Base-by-base conservation (phyloP, 768 basidiomycete genomes). In the Tephrocybe rancida region DNA sequence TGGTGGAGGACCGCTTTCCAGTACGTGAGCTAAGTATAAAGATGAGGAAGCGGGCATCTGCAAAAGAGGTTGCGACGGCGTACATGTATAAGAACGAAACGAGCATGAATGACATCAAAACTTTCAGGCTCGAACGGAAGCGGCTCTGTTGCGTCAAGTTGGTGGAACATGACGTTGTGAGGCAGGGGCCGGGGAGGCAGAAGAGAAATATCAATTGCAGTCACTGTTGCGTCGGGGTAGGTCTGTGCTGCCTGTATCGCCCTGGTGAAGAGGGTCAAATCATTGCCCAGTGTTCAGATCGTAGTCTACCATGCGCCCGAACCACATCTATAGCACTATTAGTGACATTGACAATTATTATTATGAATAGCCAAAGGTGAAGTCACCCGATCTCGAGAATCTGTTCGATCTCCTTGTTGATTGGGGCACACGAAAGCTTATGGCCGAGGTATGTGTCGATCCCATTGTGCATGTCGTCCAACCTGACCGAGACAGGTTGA, bases 141-240 rank as follows among this genome's bases (percentile, higher is more conserved):
- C 16, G 22, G 11, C 29, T 43, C 19, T 3, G 24, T 42, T 27
- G 16, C 30, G 8, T 51, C 25, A 16, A 55, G 22, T 27, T 51
- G 37, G 7, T 41, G 44, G 18, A 56, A 56, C 9, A 34, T 34
- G 1, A 56, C 4, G 30, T 56, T 51, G 8, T 18, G 19, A 18
- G 44, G 49, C 8, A 51, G 19, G 0, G 24, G 49, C 3, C 29
- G 49, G 0, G 25, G 27, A 10, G 48, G 44, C 1, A 51, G 29
- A 10, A 49, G 48, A 21, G 49, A 50, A 26, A 56, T 34, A 16
- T 56, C 55, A 13, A 56, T 47, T 3, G 44, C 55, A n/a, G 32
- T 51, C 10, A 56, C 44, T 13, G 30, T 56, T 8, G 55, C 49
- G n/a, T 47, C 18, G 16, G 49, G 55, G 19, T 56, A 51, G 2